Evolutionary conservation across 192 early-diverging fungal genomes (phyloP).

Genomic region (Spinellus fusiger): DNA sequence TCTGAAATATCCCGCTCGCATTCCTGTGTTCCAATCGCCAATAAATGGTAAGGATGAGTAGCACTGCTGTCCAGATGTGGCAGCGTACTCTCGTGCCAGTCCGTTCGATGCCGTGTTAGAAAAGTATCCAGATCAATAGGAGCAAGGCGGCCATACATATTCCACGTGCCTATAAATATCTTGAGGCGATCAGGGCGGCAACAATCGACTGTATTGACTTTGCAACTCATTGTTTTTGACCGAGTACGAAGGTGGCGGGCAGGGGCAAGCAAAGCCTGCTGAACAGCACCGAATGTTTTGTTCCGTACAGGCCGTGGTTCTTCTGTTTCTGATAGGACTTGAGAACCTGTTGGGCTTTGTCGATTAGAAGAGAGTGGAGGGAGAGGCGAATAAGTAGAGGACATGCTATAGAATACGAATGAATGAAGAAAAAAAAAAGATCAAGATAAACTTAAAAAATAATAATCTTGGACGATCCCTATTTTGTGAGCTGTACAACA

Average conservation of each 20-base stretch:
- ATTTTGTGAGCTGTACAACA: too few species aligned
- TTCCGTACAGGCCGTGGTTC: neutral
- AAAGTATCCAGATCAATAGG: constrained; percentile 34
- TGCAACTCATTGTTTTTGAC: neutral
- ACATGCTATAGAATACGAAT: neutral
- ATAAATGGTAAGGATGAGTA: constrained; percentile 41
- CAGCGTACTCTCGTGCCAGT: neutral
- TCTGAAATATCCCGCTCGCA: constrained; percentile 50
- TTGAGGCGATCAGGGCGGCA: constrained; percentile 31
- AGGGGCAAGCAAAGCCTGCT: neutral
- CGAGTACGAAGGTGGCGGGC: neutral
- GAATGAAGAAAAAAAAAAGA: constrained; percentile 11
- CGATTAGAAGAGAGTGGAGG: neutral
- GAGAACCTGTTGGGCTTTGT: too few species aligned
- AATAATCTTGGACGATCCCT: too few species aligned
- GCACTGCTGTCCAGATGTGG: constrained; percentile 3
- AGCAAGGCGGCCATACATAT: constrained; percentile 43
- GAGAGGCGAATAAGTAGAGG: neutral
- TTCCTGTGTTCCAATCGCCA: constrained; percentile 51
- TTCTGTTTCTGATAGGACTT: neutral
- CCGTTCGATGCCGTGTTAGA: constrained; percentile 15
- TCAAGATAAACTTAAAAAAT: too few species aligned
- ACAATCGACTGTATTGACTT: neutral
- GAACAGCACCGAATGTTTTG: neutral
- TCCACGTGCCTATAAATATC: constrained; percentile 53